Base-by-base conservation (phyloP, 352 stramenopile genomes). In the Blastocystis sp. region DNA sequence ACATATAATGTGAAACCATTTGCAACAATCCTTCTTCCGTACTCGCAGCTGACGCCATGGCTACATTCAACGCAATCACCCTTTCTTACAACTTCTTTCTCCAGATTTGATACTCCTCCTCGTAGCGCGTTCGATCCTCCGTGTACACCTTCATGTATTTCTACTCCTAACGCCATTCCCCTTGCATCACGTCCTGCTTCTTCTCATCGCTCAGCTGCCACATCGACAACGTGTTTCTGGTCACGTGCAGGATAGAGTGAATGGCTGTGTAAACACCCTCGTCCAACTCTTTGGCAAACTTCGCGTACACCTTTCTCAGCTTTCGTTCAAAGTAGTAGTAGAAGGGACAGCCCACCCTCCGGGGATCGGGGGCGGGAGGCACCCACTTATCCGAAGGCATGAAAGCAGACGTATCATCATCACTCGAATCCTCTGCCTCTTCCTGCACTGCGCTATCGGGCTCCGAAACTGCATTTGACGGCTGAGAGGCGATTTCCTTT, bases 101-200 rank as follows among this genome's bases (percentile, higher is more conserved):
- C 52, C 56, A 81, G 65, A 40, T n/a, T 43, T 2, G 7, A 48
- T 56, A 81, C 28, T 81, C 71, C 11, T 67, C 52, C 10, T 66
- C 21, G 62, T 64, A 81, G 5, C 52, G 40, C 7, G 28, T 23
- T 48, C 66, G 65, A 17, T 81, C 71, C 38, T 81, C 9, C 45
- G 7, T 21, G 10, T n/a, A 23, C 38, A 7, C 38, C 28, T 67
- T 52, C 14, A 66, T n/a, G n/a, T 61, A 81, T 66, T 81, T 81
- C 71, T 81, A 81, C 14, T 19, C 4, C 7, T 74, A 45, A n/a
- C 2, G 17, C 9, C 23, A 45, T 14, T 48, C 4, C 23, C 14
- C 3, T 17, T 74, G 5, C 23, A 21, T 19, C 4, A 74, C 64
- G 23, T 7, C 23, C 19, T 74, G 62, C 71, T 66, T n/a, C 28